phyloP scores from a whole-genome alignment of 345 rosid genomes.

The Gossypium anomalum region DNA sequence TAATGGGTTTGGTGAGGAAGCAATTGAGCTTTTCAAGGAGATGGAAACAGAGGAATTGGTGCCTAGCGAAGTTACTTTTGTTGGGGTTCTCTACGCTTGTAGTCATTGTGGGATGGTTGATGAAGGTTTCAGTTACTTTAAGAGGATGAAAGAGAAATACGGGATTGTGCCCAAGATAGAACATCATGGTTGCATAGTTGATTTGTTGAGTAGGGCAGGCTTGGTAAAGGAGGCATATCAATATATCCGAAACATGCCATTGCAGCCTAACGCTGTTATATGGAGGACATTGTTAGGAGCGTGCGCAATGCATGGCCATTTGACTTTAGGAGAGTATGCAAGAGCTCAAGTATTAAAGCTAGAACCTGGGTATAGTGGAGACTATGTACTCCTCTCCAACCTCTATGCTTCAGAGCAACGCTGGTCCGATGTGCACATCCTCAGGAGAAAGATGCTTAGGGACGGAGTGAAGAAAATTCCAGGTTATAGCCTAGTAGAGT shows the following conservation, averaged over 20 bases:
- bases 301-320: constrained; percentile 57
- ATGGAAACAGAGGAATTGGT: constrained; percentile 46
- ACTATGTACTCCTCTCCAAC: constrained; percentile 76
- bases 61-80: constrained; percentile 67
- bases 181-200: constrained; percentile 88
- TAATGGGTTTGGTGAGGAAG: constrained; percentile 78
- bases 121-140: constrained; percentile 63
- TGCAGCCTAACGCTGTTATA: constrained; percentile 65
- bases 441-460: constrained; percentile 52
- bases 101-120: constrained; percentile 87
- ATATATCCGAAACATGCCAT: constrained; percentile 50
- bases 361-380: constrained; percentile 76
- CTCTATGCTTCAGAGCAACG: constrained; percentile 74
- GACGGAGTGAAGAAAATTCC: constrained; percentile 68
- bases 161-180: constrained; percentile 68
- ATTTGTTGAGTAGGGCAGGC: constrained; percentile 81
- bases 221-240: constrained; percentile 54
- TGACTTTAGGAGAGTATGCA: constrained; percentile 56
- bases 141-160: constrained; percentile 56
- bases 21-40: constrained; percentile 49
- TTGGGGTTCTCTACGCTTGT: constrained; percentile 81
- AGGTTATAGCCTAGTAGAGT: constrained; percentile 69
- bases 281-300: constrained; percentile 83
- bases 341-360: constrained; percentile 44
- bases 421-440: constrained; percentile 63